Evolutionary conservation across 305 asterid species (phyloP).

Genomic region (Fraxinus greggii): DNA sequence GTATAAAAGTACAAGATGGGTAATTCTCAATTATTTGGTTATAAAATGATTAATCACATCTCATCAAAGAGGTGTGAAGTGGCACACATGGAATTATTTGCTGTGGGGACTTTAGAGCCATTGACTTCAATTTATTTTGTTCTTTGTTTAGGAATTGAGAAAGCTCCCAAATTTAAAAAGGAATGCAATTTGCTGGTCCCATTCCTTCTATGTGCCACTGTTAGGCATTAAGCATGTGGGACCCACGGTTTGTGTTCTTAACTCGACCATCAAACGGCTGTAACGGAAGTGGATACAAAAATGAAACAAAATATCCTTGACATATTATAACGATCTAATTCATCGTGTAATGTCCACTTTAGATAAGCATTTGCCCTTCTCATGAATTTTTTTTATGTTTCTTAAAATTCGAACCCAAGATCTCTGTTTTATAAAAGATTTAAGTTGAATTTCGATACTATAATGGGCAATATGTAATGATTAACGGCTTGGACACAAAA

Average conservation of each 20-base stretch:
- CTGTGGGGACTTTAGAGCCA: conserved; percentile 31
- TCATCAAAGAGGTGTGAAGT: conserved; percentile 30
- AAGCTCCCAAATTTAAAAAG: conserved; percentile 10
- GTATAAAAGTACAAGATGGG: neutral
- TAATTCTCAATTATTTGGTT: conserved; percentile 33
- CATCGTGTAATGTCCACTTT: neutral
- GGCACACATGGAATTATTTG: conserved; percentile 42
- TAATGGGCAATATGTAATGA: neutral
- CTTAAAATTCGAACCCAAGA: neutral
- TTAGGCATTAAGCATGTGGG: neutral
- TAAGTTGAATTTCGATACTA: neutral
- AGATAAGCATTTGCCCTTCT: neutral
- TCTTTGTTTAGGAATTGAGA: conserved; percentile 25
- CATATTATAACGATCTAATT: neutral
- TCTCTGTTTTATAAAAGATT: neutral
- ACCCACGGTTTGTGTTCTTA: neutral
- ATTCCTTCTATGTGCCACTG: conserved; percentile 13
- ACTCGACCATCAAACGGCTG: neutral
- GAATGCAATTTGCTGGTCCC: neutral
- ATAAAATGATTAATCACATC: conserved; percentile 29
- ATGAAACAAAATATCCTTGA: neutral
- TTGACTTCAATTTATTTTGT: conserved; percentile 24
- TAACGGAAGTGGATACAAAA: neutral
- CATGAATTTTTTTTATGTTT: neutral
- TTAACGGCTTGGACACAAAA: neutral